These are phyloP conservation scores for Zelopaecilomyces penicillatus DNA, from an alignment of 2,329 filamentous ascomycete genomes.

Conservation along the genomic window DNA sequence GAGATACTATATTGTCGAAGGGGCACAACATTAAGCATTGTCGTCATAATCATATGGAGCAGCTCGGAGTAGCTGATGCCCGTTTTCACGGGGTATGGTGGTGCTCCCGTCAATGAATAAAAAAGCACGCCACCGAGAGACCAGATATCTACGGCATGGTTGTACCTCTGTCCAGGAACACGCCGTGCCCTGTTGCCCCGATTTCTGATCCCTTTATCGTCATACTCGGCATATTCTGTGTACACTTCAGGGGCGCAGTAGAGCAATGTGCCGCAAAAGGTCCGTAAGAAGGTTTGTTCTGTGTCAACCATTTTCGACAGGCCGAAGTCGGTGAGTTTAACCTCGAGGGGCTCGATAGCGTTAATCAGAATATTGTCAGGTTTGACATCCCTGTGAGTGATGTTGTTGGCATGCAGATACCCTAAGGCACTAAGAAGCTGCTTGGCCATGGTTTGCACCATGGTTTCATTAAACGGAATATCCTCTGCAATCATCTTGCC, in stretches of 20 bases:
- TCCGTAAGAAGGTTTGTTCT: slow-evolving; percentile 85
- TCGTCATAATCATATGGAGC: slow-evolving; percentile 79
- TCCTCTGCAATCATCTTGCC: slow-evolving; percentile 59
- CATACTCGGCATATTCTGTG: slow-evolving; percentile 59
- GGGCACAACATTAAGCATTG: slow-evolving; percentile 56
- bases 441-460: slow-evolving; percentile 61
- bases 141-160: slow-evolving; percentile 92
- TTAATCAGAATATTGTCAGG: slow-evolving; percentile 93
- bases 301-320: slow-evolving; percentile 90
- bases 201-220: slow-evolving; percentile 58
- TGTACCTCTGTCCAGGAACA: slow-evolving; percentile 59
- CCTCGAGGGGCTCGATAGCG: slow-evolving; percentile 60
- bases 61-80: slow-evolving; percentile 73
- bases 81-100: slow-evolving; percentile 72
- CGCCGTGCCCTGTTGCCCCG: slow-evolving; percentile 57
- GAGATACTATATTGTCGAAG: slow-evolving; percentile 54
- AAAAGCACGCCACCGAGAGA: slow-evolving; percentile 90
- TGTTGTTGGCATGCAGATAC: slow-evolving; percentile 79
- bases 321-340: slow-evolving; percentile 95
- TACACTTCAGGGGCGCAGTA: slow-evolving; percentile 98
- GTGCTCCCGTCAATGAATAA: slow-evolving; percentile 68
- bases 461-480: slow-evolving; percentile 55
- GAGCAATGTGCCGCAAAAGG: slow-evolving; percentile 89
- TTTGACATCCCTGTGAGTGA: slow-evolving; percentile 98
- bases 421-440: slow-evolving; percentile 76